These are phyloP conservation scores for Pochonia chlamydosporia DNA, from an alignment of 2,329 filamentous ascomycete genomes.

Conservation along the genomic window DNA sequence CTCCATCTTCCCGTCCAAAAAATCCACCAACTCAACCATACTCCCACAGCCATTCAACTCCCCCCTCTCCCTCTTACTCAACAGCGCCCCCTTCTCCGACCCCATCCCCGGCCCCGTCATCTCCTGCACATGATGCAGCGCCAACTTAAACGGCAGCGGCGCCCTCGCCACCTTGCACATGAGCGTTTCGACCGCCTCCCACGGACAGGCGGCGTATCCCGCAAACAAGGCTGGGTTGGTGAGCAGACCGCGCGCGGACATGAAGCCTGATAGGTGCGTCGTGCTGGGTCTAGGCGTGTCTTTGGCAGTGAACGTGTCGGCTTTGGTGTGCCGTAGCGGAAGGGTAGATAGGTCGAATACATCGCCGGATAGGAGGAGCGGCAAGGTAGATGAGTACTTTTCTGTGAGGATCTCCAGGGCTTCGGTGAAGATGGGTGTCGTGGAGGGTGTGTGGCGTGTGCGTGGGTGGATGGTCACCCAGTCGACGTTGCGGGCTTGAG, in stretches of 20 bases:
- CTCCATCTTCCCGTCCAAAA: slow-evolving; percentile 46
- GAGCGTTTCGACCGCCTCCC: slow-evolving; percentile 58
- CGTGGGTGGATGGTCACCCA: slow-evolving; percentile 67
- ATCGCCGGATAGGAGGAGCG: slow-evolving; percentile 64
- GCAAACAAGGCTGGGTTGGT: slow-evolving; percentile 63
- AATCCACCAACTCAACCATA: slow-evolving; percentile 56
- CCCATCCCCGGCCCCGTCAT: slow-evolving; percentile 58
- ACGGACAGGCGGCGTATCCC: slow-evolving; percentile 49
- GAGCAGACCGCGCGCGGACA: slow-evolving; percentile 64
- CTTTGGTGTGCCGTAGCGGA: slow-evolving; percentile 30
- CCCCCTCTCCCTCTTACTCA: slow-evolving; percentile 51
- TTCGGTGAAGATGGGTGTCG: slow-evolving; percentile 54
- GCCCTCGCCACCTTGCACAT: slow-evolving; percentile 50
- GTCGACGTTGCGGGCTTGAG: slow-evolving; percentile 49
- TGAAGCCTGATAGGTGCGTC: slow-evolving; percentile 55
- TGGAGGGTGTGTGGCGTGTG: slow-evolving; percentile 55
- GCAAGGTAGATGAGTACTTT: slow-evolving; percentile 48
- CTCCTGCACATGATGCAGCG: slow-evolving; percentile 60
- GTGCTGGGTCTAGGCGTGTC: slow-evolving; percentile 24
- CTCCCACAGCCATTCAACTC: slow-evolving; percentile 42
- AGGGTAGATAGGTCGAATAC: slow-evolving; percentile 52
- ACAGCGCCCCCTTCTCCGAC: slow-evolving; percentile 42
- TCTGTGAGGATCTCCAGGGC: slow-evolving; percentile 51
- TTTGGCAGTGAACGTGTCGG: slow-evolving; percentile 23
- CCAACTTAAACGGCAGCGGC: slow-evolving; percentile 58